These are phyloP conservation scores for Leccinum variicolor DNA, from an alignment of 768 basidiomycete species.

Conservation along the genomic window DNA sequence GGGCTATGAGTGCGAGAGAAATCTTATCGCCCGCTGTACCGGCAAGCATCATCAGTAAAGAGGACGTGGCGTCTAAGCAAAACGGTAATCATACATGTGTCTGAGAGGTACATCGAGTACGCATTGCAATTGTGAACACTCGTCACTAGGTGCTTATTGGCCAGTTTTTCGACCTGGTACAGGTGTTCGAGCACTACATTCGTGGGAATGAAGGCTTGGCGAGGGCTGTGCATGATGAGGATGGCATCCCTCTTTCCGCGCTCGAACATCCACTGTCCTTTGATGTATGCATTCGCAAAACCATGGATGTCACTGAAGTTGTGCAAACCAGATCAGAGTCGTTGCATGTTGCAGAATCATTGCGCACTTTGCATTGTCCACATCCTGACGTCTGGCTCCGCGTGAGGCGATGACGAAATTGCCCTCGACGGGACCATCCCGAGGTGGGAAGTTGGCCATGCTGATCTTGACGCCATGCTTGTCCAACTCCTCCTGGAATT, in stretches of 20 bases:
- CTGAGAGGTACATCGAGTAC: conserved; percentile 31
- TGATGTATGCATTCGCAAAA: conserved; percentile 26
- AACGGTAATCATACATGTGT: conserved; percentile 13
- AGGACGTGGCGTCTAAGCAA: not conserved
- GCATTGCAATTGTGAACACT: conserved; percentile 29
- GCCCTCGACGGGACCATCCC: conserved; percentile 17
- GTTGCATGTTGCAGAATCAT: not conserved
- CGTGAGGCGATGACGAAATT: conserved; percentile 23
- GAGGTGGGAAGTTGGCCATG: conserved; percentile 16
- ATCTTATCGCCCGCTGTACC: conserved; percentile 19
- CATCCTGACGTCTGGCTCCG: conserved; percentile 11
- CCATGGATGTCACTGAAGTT: conserved; percentile 11
- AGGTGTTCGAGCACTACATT: conserved; percentile 24
- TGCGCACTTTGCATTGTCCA: conserved; percentile 19
- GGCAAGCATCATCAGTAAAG: not conserved
- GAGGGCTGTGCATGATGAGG: conserved; percentile 32
- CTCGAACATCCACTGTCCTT: conserved; percentile 31
- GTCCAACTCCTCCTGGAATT: conserved; percentile 17
- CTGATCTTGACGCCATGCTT: conserved; percentile 7
- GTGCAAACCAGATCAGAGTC: not conserved
- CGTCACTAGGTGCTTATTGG: conserved; percentile 32
- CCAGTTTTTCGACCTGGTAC: conserved; percentile 22
- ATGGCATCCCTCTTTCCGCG: conserved; percentile 27
- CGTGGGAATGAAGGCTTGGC: conserved; percentile 14
- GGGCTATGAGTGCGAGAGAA: conserved; percentile 20